Percentiles rank a stretch among this genome's conserved stretches.
Evolutionary conservation across 495 filamentous ascomycete genomes (phyloP).

Genomic region (Daldinia decipiens): DNA sequence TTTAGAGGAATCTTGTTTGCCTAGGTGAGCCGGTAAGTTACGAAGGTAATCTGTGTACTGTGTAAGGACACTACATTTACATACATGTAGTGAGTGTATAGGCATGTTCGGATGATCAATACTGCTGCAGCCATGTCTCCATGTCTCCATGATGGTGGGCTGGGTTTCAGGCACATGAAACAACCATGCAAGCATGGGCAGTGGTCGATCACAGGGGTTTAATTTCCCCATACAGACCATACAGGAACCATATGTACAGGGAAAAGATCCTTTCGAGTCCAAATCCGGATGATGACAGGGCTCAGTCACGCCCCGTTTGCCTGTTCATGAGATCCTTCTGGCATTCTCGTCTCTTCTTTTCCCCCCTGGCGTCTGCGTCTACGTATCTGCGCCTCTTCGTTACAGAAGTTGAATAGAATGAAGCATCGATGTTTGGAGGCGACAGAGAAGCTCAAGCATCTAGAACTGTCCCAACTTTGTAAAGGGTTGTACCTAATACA

Average conservation of each 20-base stretch:
- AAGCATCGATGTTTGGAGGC: too few relatives aligned
- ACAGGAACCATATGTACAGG: slow-evolving; percentile 4
- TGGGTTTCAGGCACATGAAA: slow-evolving; percentile 47
- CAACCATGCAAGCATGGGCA: slow-evolving; percentile 38
- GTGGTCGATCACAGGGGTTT: slow-evolving; percentile 38
- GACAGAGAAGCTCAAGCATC: too few relatives aligned
- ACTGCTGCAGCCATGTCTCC: slow-evolving; percentile 24
- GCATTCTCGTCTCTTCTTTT: neutral
- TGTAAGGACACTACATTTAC: too few relatives aligned
- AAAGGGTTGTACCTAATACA: too few relatives aligned
- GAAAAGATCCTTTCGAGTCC: slow-evolving; percentile 33
- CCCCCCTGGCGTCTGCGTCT: neutral
- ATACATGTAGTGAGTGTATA: too few relatives aligned
- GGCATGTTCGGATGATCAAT: slow-evolving; percentile 33
- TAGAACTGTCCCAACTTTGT: too few relatives aligned
- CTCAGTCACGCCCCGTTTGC: slow-evolving; percentile 15
- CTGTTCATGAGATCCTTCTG: slow-evolving; percentile 28
- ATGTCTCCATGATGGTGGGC: slow-evolving; percentile 30
- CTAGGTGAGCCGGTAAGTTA: neutral
- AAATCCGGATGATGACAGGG: slow-evolving; percentile 29
- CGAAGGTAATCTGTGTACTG: too few relatives aligned
- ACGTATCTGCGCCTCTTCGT: neutral
- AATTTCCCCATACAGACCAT: slow-evolving; percentile 26
- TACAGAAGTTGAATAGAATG: neutral
- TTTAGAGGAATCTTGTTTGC: slow-evolving; percentile 1